Evolutionary conservation across 2,329 filamentous ascomycete genomes (phyloP), one percentile per base, ranked within the genome.

Genomic region (Nemania bipapillata): DNA sequence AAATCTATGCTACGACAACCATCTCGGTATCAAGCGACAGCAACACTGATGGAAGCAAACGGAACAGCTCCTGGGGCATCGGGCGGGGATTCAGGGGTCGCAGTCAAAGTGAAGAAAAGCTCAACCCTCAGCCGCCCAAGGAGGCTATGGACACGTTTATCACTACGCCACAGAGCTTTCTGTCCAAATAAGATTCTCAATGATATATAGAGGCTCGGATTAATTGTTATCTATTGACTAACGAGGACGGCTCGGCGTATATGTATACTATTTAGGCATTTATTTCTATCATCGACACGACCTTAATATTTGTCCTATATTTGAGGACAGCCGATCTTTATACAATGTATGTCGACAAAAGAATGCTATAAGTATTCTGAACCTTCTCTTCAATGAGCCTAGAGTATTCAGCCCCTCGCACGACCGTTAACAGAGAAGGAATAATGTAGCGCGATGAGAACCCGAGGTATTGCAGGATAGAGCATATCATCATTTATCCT

Each of bases 1-100:
- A 54, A 3, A 62, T 62, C 5, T 54, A 62, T 15, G 49, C 58
- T 30, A 62, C 58, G 49, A 62, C 58, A 35, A 62, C 58, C 1
- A 45, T 62, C 24, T 52, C 47, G 24, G 32, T 62, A 7, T 54
- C 49, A 15, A 62, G 58, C 32, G 58, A 62, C 8, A 54, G 47
- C 35, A 50, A 62, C 32, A 53, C 4, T 26, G 55, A 52, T 3
- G 49, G 49, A 11, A 37, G 15, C 28, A 58, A 58, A 28, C 30
- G 40, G 24, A 47, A 58, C 5, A 32, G 12, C 17, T 3, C 24
- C 3, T 58, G 55, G 53, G 35, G 22, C 4, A 24, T 55, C 35
- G 54, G 54, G 6, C 55, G 55, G 24, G 40, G 40, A 32, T 22
- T n/a, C 22, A 32, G 26, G 55, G 22, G n/a, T 9, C 40, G 40